Percentiles rank a stretch among this genome's conserved stretches.
phyloP scores from a whole-genome alignment of 2,329 filamentous ascomycete species.

The Leptographium flavum region DNA sequence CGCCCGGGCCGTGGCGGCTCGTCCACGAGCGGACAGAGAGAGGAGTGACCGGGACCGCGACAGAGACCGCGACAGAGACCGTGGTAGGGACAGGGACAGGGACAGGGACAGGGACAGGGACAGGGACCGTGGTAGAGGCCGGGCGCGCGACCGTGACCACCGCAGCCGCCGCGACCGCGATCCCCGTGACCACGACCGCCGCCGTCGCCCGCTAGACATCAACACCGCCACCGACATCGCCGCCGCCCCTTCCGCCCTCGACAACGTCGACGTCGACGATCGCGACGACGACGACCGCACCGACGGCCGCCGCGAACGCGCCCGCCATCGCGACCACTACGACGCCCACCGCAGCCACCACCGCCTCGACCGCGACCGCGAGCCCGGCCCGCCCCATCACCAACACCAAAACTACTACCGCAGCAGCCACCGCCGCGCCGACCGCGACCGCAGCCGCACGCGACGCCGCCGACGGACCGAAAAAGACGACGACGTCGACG shows the following conservation, averaged over 20 bases:
- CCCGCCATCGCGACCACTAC: background rate
- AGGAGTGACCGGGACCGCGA: conserved; percentile 6
- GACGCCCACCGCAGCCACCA: background rate
- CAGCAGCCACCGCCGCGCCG: background rate
- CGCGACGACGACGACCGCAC: background rate
- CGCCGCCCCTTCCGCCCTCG: background rate
- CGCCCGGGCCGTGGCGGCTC: background rate
- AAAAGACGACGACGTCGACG: background rate
- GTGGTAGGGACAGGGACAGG: conserved; percentile 10
- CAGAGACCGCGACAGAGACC: background rate
- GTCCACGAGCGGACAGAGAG: background rate
- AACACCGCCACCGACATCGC: background rate
- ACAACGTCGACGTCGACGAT: background rate
- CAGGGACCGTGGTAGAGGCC: background rate
- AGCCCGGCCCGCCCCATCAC: background rate
- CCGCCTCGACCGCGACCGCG: conserved; percentile 2
- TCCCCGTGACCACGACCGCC: background rate
- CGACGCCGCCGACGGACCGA: background rate
- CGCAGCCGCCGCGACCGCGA: background rate
- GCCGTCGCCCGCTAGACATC: background rate
- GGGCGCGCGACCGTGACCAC: background rate
- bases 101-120: conserved; percentile 16
- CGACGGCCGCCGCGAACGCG: background rate
- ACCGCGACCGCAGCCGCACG: conserved; percentile 11
- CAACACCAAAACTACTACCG: background rate